These are phyloP conservation scores for Tolypocladium nubicola DNA, from an alignment of 2,329 filamentous ascomycete species.

Conservation along the genomic window DNA sequence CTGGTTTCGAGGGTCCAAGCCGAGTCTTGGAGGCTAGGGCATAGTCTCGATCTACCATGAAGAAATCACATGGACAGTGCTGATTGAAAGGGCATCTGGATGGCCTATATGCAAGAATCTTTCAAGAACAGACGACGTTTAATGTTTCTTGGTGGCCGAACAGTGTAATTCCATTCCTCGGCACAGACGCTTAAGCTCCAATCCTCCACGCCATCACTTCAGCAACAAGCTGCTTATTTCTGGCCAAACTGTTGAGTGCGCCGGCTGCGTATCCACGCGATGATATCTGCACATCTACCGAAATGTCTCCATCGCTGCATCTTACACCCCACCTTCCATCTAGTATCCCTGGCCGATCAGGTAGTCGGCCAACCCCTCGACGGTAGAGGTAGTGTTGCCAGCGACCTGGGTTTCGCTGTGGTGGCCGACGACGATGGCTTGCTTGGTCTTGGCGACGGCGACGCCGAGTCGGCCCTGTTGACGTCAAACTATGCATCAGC, in stretches of 20 bases:
- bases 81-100: constrained; percentile 8
- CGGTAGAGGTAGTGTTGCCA: constrained; percentile 65
- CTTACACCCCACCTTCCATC: constrained; percentile 10
- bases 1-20: neutral
- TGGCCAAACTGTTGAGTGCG: neutral
- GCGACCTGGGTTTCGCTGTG: constrained; percentile 66
- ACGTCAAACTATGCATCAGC: neutral
- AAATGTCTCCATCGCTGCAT: constrained; percentile 1
- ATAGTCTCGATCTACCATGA: neutral
- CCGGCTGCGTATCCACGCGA: neutral
- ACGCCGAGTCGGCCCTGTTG: constrained; percentile 64
- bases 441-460: constrained; percentile 73
- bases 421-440: constrained; percentile 82
- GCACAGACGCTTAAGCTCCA: constrained; percentile 4
- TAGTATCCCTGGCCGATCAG: constrained; percentile 71
- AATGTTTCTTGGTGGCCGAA: neutral
- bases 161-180: neutral
- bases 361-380: constrained; percentile 81
- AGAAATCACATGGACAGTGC: neutral
- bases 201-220: constrained; percentile 1
- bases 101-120: constrained; percentile 19
- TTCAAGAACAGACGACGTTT: constrained; percentile 10
- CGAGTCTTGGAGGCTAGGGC: neutral
- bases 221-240: neutral
- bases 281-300: neutral